These are phyloP conservation scores for Fusarium sp. DNA, from an alignment of 2,329 filamentous ascomycete species.

Conservation along the genomic window DNA sequence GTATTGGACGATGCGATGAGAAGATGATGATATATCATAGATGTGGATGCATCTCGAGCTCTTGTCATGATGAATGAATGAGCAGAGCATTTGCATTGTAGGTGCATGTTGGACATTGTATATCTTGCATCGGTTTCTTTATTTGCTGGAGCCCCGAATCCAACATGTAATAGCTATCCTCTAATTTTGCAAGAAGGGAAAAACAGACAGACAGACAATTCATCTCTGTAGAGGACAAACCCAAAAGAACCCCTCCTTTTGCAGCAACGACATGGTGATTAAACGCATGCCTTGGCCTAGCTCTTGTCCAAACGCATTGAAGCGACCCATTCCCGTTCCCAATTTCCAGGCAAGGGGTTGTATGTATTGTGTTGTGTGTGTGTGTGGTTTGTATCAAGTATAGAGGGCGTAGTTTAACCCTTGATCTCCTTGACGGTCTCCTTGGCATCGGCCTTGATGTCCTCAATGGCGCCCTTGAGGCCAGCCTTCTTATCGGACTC, in stretches of 20 bases:
- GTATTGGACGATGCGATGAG: conserved; percentile 15
- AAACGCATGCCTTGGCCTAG: neutral
- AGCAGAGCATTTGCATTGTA: neutral
- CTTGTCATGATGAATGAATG: neutral
- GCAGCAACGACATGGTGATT: conserved; percentile 5
- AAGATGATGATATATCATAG: conserved; percentile 2
- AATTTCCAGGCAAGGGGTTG: conserved; percentile 19
- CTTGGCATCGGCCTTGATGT: conserved; percentile 54
- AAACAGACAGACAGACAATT: conserved; percentile 9
- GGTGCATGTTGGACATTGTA: neutral
- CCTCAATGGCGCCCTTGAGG: conserved; percentile 48
- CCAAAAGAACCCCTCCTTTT: conserved; percentile 8
- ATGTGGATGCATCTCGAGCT: neutral
- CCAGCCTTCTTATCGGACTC: conserved; percentile 66
- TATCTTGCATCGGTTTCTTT: conserved; percentile 22
- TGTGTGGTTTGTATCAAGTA: neutral
- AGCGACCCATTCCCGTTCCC: neutral
- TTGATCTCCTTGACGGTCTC: conserved; percentile 42
- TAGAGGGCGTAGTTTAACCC: conserved; percentile 23
- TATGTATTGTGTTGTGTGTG: neutral
- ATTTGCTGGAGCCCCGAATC: conserved; percentile 11
- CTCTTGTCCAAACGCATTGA: neutral
- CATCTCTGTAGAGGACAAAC: conserved; percentile 6
- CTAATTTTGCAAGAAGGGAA: conserved; percentile 7
- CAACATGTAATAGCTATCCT: conserved; percentile 6